These are phyloP conservation scores for Penicillium olsonii DNA, from an alignment of 2,329 filamentous ascomycete species.

Conservation along the genomic window DNA sequence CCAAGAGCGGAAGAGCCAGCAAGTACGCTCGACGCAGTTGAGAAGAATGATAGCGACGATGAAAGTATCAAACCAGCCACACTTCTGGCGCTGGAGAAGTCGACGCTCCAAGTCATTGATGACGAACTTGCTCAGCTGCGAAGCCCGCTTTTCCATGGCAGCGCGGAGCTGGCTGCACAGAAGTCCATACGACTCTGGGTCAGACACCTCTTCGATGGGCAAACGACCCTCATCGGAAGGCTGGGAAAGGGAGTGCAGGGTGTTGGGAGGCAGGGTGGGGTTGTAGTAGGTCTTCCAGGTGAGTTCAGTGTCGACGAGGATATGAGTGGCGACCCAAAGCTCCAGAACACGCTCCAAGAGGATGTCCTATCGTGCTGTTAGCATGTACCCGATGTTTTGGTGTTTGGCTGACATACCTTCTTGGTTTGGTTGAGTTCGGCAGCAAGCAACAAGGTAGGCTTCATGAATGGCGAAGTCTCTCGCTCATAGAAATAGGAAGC, in stretches of 20 bases:
- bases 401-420: slow-evolving; percentile 31
- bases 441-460: slow-evolving; percentile 48
- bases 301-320: slow-evolving; percentile 53
- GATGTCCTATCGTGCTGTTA: slow-evolving; percentile 11
- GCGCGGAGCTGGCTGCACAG: slow-evolving; percentile 58
- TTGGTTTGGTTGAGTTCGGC: slow-evolving; percentile 40
- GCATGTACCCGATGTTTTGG: neutral
- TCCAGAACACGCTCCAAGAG: slow-evolving; percentile 53
- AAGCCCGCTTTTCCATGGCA: slow-evolving; percentile 57
- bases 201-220: slow-evolving; percentile 40
- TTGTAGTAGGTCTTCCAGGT: slow-evolving; percentile 54
- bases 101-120: slow-evolving; percentile 63
- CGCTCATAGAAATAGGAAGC: slow-evolving; percentile 48
- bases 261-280: slow-evolving; percentile 40
- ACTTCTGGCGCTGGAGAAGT: slow-evolving; percentile 60
- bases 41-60: slow-evolving; percentile 60
- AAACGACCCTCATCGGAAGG: slow-evolving; percentile 43
- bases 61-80: slow-evolving; percentile 60
- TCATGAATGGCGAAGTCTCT: slow-evolving; percentile 55
- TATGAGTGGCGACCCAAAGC: slow-evolving; percentile 58
- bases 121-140: slow-evolving; percentile 53
- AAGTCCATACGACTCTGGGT: slow-evolving; percentile 50
- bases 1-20: slow-evolving; percentile 59
- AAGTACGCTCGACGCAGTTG: slow-evolving; percentile 61
- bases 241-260: slow-evolving; percentile 39